Percentiles rank a stretch among this genome's conserved stretches.
Evolutionary conservation across 495 filamentous ascomycete genomes (phyloP).

Genomic region (Xeromyces bisporus): DNA sequence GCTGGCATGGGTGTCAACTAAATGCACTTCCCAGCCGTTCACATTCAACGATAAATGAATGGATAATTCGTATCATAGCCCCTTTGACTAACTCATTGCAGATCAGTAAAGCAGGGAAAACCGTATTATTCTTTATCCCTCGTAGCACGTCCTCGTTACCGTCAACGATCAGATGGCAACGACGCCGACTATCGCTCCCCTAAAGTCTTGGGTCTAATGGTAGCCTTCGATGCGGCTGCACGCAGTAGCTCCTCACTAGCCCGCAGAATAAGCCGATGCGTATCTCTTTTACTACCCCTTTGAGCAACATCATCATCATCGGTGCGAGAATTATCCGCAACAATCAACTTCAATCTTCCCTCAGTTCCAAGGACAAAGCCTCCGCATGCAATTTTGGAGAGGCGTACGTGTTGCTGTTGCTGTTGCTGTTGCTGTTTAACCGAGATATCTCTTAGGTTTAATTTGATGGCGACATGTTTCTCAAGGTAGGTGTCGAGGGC

Average conservation of each 20-base stretch:
- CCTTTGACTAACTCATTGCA: too few relatives aligned
- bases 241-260: conserved; percentile 17
- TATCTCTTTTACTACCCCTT: conserved; percentile 1
- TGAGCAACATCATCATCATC: conserved; percentile 9
- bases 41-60: too few relatives aligned
- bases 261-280: conserved; percentile 4
- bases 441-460: conserved; percentile 17
- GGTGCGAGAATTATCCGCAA: conserved; percentile 10
- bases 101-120: too few relatives aligned
- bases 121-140: too few relatives aligned
- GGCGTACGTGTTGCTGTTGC: conserved; percentile 24
- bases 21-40: too few relatives aligned
- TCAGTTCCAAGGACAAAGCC: conserved; percentile 37
- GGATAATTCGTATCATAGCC: too few relatives aligned
- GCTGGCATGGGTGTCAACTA: too few relatives aligned
- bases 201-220: too few relatives aligned
- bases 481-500: conserved; percentile 28
- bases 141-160: too few relatives aligned
- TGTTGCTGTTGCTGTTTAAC: conserved; percentile 5
- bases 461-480: conserved; percentile 32
- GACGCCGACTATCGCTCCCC: too few relatives aligned
- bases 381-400: conserved; percentile 35
- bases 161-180: too few relatives aligned
- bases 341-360: conserved; percentile 35
- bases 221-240: conserved; percentile 13